phyloP scores from a whole-genome alignment of 2,329 filamentous ascomycete genomes.

The Berkeleyomyces basicola region DNA sequence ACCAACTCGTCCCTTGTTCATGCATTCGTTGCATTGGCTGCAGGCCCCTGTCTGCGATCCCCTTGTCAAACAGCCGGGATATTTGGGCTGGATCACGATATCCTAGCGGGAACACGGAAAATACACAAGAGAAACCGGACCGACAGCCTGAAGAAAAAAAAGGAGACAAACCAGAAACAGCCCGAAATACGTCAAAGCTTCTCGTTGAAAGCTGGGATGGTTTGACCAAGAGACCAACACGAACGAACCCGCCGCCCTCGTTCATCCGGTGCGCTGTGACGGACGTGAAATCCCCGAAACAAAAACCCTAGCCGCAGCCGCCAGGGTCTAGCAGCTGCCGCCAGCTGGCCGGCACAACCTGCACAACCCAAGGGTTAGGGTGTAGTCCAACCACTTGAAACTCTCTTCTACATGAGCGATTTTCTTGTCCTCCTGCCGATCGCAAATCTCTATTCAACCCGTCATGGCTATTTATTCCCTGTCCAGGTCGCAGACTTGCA shows the following conservation, averaged over 20 bases:
- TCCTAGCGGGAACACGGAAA: no score
- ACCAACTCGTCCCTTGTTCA: not conserved
- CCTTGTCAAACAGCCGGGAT: not conserved
- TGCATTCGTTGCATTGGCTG: not conserved
- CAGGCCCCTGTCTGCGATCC: not conserved
- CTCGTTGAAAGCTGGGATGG: no score
- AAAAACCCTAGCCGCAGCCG: no score
- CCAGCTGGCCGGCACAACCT: not conserved
- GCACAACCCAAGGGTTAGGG: not conserved
- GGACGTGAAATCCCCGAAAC: no score
- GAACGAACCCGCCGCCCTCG: not conserved
- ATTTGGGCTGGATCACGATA: not conserved
- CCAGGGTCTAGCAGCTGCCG: not conserved
- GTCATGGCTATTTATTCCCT: not conserved
- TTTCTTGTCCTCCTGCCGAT: not conserved
- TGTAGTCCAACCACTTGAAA: not conserved
- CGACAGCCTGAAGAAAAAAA: no score
- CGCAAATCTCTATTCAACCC: not conserved
- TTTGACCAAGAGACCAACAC: no score
- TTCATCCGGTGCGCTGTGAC: not conserved
- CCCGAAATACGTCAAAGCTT: no score
- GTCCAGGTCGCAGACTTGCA: no score
- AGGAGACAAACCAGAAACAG: no score
- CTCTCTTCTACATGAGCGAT: not conserved
- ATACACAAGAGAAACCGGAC: no score